phyloP scores from a whole-genome alignment of 805 yeast species.

The Metschnikowia cerradonensis region DNA sequence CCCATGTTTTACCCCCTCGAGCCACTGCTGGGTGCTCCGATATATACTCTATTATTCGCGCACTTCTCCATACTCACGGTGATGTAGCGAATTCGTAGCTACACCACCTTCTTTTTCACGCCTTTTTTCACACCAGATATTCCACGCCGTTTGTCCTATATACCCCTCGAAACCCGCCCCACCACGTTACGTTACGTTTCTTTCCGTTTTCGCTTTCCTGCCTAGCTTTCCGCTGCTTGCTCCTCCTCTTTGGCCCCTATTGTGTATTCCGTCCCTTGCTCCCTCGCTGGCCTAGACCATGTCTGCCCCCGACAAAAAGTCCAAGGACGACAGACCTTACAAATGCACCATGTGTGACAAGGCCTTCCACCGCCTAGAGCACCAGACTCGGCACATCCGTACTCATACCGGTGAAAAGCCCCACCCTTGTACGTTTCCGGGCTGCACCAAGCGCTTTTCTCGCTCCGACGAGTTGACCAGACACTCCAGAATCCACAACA shows the following conservation, averaged over 20 bases:
- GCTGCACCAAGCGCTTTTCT: conserved; percentile 77
- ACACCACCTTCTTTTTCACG: neutral
- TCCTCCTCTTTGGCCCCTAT: neutral
- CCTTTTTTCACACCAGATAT: neutral
- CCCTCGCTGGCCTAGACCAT: neutral
- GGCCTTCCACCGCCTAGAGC: conserved; percentile 85
- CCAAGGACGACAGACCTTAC: conserved; percentile 57
- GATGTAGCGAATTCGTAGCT: neutral
- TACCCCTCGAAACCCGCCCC: neutral
- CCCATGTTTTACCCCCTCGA: neutral
- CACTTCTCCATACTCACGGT: conserved; percentile 2
- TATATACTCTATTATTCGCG: conserved; percentile 2
- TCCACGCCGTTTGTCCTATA: neutral
- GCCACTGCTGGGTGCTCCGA: neutral
- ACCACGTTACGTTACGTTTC: too few relatives aligned
- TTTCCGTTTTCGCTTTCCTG: too few relatives aligned
- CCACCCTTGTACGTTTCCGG: conserved; percentile 76
- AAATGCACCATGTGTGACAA: conserved; percentile 80
- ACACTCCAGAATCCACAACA: conserved; percentile 76
- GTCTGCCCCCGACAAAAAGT: conserved; percentile 8
- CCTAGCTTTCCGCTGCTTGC: neutral
- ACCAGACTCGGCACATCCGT: conserved; percentile 85
- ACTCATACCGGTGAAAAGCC: conserved; percentile 95
- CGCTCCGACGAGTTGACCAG: conserved; percentile 84
- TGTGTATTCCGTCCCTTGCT: neutral